phyloP scores from a whole-genome alignment of 345 rosid species.

The Eucalyptus cloeziana region DNA sequence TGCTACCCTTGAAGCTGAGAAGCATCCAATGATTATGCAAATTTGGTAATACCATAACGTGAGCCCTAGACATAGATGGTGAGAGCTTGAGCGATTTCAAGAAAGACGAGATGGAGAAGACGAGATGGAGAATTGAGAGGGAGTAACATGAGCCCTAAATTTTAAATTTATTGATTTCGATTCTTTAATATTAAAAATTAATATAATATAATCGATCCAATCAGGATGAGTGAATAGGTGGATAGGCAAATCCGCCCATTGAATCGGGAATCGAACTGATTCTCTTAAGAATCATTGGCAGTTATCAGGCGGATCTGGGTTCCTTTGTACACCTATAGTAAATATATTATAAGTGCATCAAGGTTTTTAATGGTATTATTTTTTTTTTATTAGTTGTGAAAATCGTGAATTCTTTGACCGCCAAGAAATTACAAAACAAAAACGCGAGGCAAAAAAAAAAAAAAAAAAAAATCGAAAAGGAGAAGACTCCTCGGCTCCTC shows the following conservation, averaged over 20 bases:
- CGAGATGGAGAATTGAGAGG: fast-evolving
- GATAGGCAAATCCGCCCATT: fast-evolving
- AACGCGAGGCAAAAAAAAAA: background rate
- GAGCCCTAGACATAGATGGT: too few species aligned
- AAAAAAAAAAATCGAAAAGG: background rate
- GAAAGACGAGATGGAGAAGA: fast-evolving
- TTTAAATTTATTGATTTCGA: too few species aligned
- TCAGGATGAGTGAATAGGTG: fast-evolving
- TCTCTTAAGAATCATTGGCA: fast-evolving
- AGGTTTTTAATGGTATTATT: too few species aligned
- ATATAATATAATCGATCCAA: fast-evolving
- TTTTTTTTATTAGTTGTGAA: background rate
- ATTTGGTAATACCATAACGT: too few species aligned
- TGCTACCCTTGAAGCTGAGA: too few species aligned
- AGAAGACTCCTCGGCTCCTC: background rate
- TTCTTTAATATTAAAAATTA: too few species aligned
- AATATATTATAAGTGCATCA: too few species aligned
- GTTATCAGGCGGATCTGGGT: fast-evolving
- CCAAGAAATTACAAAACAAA: background rate
- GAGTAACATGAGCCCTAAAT: too few species aligned
- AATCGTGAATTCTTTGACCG: background rate
- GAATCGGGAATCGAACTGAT: fast-evolving
- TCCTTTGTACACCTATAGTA: fast-evolving
- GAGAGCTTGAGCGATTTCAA: too few species aligned
- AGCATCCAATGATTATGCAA: too few species aligned